These are phyloP conservation scores for Xylaria sp. DNA, from an alignment of 2,329 filamentous ascomycete species.

Conservation along the genomic window DNA sequence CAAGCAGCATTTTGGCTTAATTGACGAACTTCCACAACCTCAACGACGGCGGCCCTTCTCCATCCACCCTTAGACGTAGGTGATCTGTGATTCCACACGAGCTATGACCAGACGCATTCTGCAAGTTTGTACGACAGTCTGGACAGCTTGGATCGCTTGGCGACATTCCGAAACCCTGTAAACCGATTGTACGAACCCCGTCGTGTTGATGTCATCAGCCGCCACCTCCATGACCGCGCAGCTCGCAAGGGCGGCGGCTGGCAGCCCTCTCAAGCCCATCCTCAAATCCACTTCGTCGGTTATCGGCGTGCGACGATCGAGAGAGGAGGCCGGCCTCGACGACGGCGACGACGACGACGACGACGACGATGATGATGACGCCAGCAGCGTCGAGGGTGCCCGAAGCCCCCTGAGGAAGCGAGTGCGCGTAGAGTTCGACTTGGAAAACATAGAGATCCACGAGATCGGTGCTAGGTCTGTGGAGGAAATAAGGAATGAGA, in stretches of 20 bases:
- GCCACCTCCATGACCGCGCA: constrained; percentile 43
- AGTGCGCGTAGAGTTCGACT: constrained; percentile 67
- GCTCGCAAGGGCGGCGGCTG: constrained; percentile 44
- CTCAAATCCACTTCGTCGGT: constrained; percentile 59
- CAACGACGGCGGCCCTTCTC: not conserved
- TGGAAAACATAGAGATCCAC: constrained; percentile 66
- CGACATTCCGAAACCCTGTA: constrained; percentile 26
- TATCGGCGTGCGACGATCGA: constrained; percentile 55
- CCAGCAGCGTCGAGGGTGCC: constrained; percentile 48
- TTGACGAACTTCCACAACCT: constrained; percentile 15
- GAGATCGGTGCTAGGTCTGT: constrained; percentile 64
- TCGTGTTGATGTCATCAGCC: constrained; percentile 38
- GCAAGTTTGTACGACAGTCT: constrained; percentile 30
- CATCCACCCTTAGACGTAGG: not conserved
- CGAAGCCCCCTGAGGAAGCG: constrained; percentile 63
- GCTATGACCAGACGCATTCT: constrained; percentile 39
- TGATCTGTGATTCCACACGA: constrained; percentile 3
- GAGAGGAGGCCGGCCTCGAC: constrained; percentile 56
- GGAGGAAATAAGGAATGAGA: constrained; percentile 65
- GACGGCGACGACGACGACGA: constrained; percentile 46
- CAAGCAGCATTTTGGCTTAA: constrained; percentile 19
- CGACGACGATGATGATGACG: constrained; percentile 43
- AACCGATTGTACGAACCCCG: constrained; percentile 13
- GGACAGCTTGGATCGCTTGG: constrained; percentile 35
- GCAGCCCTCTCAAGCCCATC: constrained; percentile 63